These are phyloP conservation scores for Cystofilobasidium capitatum DNA, from an alignment of 768 basidiomycete genomes.

Conservation along the genomic window DNA sequence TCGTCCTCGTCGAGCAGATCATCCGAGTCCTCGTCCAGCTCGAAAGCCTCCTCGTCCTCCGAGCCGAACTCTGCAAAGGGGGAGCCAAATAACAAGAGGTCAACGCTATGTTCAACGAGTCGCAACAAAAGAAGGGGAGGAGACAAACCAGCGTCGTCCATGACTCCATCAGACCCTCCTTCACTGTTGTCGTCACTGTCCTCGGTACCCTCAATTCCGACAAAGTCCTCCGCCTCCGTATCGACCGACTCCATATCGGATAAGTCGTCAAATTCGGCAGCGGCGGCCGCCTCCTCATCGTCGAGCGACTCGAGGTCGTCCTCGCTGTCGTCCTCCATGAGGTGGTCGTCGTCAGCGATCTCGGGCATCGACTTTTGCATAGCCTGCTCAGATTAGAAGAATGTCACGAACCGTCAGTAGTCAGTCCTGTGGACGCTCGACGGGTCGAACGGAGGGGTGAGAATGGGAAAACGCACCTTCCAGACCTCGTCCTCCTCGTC, in stretches of 20 bases:
- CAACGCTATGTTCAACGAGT: background rate
- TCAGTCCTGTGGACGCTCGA: too few relatives aligned
- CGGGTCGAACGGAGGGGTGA: too few relatives aligned
- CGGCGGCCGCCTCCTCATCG: conserved; percentile 27
- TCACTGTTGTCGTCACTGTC: conserved; percentile 24
- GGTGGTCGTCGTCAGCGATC: conserved; percentile 42
- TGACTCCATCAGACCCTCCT: conserved; percentile 26
- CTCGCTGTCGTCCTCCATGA: conserved; percentile 31
- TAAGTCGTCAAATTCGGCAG: conserved; percentile 21
- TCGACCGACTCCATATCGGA: conserved; percentile 15
- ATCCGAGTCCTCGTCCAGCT: conserved; percentile 39
- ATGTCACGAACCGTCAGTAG: background rate
- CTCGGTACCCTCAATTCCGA: conserved; percentile 18
- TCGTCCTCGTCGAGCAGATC: conserved; percentile 28
- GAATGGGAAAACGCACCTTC: conserved; percentile 55
- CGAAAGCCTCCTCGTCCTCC: conserved; percentile 41
- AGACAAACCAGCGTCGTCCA: conserved; percentile 48
- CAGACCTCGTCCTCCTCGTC: conserved; percentile 53
- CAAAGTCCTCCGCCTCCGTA: background rate
- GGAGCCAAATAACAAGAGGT: background rate
- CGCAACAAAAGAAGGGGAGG: background rate
- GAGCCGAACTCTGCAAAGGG: conserved; percentile 48
- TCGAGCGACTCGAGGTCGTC: conserved; percentile 29
- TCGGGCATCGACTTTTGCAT: conserved; percentile 81
- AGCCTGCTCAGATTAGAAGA: conserved; percentile 49